These are phyloP conservation scores for Inga laurina DNA, from an alignment of 306 rosid species.

Conservation along the genomic window DNA sequence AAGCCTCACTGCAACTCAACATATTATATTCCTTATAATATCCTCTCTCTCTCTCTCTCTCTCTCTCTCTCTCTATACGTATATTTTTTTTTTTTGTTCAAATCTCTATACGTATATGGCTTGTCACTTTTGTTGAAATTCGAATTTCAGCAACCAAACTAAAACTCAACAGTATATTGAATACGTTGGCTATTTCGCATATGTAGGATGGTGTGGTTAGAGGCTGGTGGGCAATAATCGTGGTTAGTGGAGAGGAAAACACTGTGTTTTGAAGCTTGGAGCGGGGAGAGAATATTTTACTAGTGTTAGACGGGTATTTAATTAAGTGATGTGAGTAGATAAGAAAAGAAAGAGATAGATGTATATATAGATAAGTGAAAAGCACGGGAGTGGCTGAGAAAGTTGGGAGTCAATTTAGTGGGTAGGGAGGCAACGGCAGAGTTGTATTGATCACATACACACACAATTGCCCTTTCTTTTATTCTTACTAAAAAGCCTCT, in stretches of 20 bases:
- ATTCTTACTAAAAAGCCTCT: not conserved
- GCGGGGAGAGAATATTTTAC: too few relatives aligned
- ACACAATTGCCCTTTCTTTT: not conserved
- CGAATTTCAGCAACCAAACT: not conserved
- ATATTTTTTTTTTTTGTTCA: too few relatives aligned
- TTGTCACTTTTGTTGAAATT: not conserved
- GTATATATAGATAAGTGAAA: not conserved
- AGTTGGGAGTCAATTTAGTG: not conserved
- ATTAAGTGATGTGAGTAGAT: not conserved
- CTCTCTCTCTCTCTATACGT: too few relatives aligned
- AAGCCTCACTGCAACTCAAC: not conserved
- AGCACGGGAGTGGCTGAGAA: constrained; percentile 1
- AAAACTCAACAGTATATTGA: not conserved
- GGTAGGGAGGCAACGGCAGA: not conserved
- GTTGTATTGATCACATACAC: not conserved
- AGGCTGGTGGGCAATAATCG: not conserved
- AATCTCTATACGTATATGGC: too few relatives aligned
- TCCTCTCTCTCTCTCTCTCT: not conserved
- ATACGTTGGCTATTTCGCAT: not conserved
- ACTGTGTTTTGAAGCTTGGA: not conserved
- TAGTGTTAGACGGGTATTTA: not conserved
- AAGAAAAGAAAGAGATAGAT: not conserved
- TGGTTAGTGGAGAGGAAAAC: not conserved
- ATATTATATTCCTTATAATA: not conserved
- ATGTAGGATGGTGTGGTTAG: not conserved